These are phyloP conservation scores for Apiospora sp. DNA, from an alignment of 2,329 filamentous ascomycete species.

Conservation along the genomic window DNA sequence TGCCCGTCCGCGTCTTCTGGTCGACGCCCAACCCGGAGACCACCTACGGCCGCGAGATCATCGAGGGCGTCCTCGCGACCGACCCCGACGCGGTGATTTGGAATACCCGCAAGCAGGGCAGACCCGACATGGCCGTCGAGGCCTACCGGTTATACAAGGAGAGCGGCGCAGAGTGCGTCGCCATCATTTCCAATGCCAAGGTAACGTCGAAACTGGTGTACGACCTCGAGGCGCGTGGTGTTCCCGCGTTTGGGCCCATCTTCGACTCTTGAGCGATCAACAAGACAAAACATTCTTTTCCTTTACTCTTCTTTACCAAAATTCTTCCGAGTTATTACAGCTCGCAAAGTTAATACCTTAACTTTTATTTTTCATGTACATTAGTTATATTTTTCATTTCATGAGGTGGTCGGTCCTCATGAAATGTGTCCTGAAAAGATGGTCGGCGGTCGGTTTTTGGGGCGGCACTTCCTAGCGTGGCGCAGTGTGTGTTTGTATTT, in stretches of 20 bases:
- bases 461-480: conserved; percentile 11
- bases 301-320: not conserved
- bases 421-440: not conserved
- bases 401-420: not conserved
- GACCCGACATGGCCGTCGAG: conserved; percentile 42
- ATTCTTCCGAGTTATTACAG: not conserved
- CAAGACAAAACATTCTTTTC: not conserved
- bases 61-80: conserved; percentile 37
- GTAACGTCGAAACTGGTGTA: conserved; percentile 44
- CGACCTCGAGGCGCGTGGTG: conserved; percentile 40
- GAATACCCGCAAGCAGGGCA: conserved; percentile 40
- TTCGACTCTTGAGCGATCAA: conserved; percentile 39
- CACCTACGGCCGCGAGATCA: conserved; percentile 43
- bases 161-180: conserved; percentile 42
- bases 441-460: conserved; percentile 1
- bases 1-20: conserved; percentile 46
- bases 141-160: conserved; percentile 31
- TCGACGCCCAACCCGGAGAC: conserved; percentile 42
- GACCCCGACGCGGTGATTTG: conserved; percentile 44
- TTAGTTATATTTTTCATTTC: not conserved
- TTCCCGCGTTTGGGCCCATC: conserved; percentile 46
- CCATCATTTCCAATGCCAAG: conserved; percentile 45
- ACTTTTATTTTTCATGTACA: conserved; percentile 6
- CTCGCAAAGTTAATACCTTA: not conserved
- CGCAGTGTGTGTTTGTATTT: not conserved